Base-by-base conservation (phyloP, 371 early-diverging fungal genomes). In the Lichtheimia corymbifera region DNA sequence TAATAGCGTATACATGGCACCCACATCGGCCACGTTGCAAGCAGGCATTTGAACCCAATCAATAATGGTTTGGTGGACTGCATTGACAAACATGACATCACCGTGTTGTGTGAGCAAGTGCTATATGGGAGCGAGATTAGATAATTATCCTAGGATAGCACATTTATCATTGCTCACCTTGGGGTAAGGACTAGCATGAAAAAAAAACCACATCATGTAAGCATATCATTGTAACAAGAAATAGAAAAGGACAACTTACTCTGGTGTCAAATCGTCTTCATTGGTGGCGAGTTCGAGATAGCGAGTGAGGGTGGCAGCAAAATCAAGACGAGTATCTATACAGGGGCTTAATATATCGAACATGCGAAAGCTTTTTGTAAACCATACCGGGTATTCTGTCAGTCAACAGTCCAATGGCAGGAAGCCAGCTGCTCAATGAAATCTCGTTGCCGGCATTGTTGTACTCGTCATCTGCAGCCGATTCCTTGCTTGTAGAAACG, bases 1-100 rank as follows among this genome's bases (percentile, higher is more conserved):
- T 11, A 90, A 59, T 9, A 83, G 66, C 2, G 80, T 78, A 22
- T 76, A 77, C 25, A 91, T 61, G 3, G 85, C 76, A 0, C 82
- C 63, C 60, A 83, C 79, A 61, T 93, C 93, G 1, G 69, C 73
- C 0, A 88, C 88, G 5, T 71, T 75, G n/a, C 79, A 68, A 40
- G 66, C 72, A 0, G 79, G 63, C 7, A 79, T 55, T 18, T 78
- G 70, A 5, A 83, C 77, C 77, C 85, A 89, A 15, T 86, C 80
- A 47, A 85, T 71, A 42, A 92, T 52, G 3, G 79, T 70, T 54
- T 81, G 77, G 50, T 87, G 86, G 24, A 85, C 59, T 0, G 77
- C 70, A 40, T 79, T 73, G 35, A 85, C 73, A 58, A 89, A 81
- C 49, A 63, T 73, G 44, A 71, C 73, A 68, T 74, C 83, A 62